Evolutionary conservation across 306 rosid species (phyloP), one percentile per base, ranked within the genome.

Genomic region (Inga laurina): DNA sequence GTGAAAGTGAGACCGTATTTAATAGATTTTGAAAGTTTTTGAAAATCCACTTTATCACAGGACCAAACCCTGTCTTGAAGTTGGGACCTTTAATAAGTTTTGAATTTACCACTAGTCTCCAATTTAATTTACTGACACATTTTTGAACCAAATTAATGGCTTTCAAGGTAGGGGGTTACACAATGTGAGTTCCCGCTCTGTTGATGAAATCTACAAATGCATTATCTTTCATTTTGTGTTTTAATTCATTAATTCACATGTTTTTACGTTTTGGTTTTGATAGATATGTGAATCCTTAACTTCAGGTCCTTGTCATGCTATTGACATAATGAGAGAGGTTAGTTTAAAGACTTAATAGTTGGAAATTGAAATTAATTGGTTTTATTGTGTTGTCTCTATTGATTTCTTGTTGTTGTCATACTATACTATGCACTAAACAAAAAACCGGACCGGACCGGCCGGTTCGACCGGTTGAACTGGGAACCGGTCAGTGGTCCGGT

Each of bases 301-400:
- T 75, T 91, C 98, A 3, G 97, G 97, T 73, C 99, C 99, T 85
- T 91, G 90, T 80, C 98, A 94, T 86, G 99, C 98, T 4, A 90
- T 94, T 77, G 98, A 94, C 88, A 92, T 96, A 84, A 93, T 97
- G 1, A 88, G 97, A 75, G 98, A 96, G 97, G 99, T 92, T 84
- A 71, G 88, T 73, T 85, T 76, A 37, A 65, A 84, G 79, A 76
- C 24, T 45, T 27, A 72, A 22, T 39, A 27, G 22, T 46, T 45
- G 76, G 59, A 72, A 72, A 79, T 79, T 74, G 64, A 72, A 72
- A 68, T 75, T 16, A 76, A 62, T 75, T 75, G 45, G 48, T 75
- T 54, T 46, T 48, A 35, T 39, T 70, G 45, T 35, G 10, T 71
- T 73, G 71, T 18, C 65, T 82, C 21, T 62, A 51, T 46, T 62